Percentiles rank a stretch among this genome's conserved stretches.
phyloP scores from a whole-genome alignment of 768 basidiomycete genomes.

The Paxillus involutus region DNA sequence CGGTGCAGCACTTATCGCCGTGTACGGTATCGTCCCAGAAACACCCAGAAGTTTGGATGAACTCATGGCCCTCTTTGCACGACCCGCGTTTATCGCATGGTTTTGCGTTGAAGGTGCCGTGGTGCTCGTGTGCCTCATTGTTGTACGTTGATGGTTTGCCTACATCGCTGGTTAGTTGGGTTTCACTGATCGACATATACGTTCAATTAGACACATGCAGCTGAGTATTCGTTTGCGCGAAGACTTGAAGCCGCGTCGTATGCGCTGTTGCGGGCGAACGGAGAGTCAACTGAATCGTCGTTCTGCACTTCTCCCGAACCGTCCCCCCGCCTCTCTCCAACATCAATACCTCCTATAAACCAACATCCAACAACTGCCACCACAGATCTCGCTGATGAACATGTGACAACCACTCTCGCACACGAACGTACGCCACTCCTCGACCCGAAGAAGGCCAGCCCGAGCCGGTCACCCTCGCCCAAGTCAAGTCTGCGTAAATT shows the following conservation, averaged over 20 bases:
- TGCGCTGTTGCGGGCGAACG: conserved; percentile 3
- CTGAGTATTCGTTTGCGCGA: conserved; percentile 61
- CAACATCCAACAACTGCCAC: conserved; percentile 36
- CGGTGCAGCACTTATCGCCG: conserved; percentile 85
- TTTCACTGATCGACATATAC: neutral
- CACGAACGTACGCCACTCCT: conserved; percentile 62
- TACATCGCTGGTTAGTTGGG: neutral
- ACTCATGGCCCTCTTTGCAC: conserved; percentile 70
- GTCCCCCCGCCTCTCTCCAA: conserved; percentile 37
- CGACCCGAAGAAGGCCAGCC: conserved; percentile 26
- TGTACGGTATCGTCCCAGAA: conserved; percentile 92
- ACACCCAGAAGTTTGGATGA: conserved; percentile 84
- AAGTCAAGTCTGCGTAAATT: conserved; percentile 26
- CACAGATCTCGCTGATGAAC: conserved; percentile 34
- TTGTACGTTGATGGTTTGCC: conserved; percentile 45
- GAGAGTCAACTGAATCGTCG: conserved; percentile 1
- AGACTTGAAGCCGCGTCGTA: conserved; percentile 20
- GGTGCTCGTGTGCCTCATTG: conserved; percentile 57
- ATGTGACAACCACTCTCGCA: conserved; percentile 24
- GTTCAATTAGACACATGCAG: conserved; percentile 61
- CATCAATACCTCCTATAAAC: conserved; percentile 27
- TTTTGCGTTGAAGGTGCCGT: conserved; percentile 68
- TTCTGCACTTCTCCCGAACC: conserved; percentile 27
- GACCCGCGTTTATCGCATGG: conserved; percentile 79
- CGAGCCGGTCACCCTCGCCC: conserved; percentile 28